phyloP scores from a whole-genome alignment of 2,329 filamentous ascomycete species.

The Colletotrichum sp. region DNA sequence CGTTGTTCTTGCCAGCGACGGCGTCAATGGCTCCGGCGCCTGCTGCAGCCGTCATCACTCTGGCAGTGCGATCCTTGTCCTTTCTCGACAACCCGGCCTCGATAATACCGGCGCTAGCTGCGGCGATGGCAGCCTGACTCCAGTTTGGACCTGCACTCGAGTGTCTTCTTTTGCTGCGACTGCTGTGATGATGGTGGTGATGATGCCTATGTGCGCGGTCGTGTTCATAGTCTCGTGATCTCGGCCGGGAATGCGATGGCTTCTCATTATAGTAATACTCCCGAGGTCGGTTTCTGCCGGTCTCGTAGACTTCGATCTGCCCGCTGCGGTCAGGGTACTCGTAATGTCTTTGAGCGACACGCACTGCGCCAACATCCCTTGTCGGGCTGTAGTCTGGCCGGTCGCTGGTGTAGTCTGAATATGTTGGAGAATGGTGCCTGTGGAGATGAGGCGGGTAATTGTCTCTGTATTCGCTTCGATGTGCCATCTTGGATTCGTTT shows the following conservation, averaged over 20 bases:
- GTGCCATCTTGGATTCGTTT: background rate
- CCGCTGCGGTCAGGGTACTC: background rate
- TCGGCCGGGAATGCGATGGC: background rate
- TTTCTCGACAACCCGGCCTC: background rate
- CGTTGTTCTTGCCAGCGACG: background rate
- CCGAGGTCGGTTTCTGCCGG: background rate
- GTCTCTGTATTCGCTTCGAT: background rate
- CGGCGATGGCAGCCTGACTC: slow-evolving; percentile 6
- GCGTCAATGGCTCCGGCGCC: slow-evolving; percentile 1
- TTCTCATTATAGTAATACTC: background rate
- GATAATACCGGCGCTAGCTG: slow-evolving; percentile 8
- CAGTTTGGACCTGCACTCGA: background rate
- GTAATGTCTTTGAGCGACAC: background rate
- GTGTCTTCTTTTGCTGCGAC: background rate
- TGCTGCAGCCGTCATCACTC: slow-evolving; percentile 10
- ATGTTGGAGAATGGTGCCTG: background rate
- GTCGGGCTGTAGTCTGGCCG: background rate
- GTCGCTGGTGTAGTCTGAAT: background rate
- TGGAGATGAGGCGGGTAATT: background rate
- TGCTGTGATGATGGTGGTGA: background rate
- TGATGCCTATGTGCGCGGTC: background rate
- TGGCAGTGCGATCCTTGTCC: background rate
- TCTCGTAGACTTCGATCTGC: background rate
- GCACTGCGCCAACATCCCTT: background rate
- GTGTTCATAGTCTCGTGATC: background rate